Conservation (phyloP, 768 basidiomycete genomes). For the Mycena albidolilacea region DNA sequence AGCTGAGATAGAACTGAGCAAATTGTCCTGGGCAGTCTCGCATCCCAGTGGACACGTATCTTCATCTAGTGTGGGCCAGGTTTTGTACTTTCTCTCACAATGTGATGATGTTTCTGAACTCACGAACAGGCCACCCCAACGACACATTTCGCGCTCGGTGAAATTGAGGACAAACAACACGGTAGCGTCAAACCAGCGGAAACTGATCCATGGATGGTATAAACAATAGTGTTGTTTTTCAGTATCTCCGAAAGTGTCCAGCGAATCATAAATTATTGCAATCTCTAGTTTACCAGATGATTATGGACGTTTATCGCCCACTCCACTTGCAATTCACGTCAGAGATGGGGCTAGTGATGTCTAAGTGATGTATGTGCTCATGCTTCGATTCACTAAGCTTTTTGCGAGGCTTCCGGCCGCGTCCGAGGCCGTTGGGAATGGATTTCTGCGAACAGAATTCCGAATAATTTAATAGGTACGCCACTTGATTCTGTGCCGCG, state of each 20-base stretch:
- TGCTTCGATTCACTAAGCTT: too few species aligned
- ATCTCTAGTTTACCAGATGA: too few species aligned
- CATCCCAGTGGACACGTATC: conserved; percentile 1
- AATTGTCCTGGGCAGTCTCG: neutral
- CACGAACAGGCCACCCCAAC: conserved; percentile 5
- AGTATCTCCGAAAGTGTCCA: too few species aligned
- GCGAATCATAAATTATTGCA: too few species aligned
- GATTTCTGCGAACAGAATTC: neutral
- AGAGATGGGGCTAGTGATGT: too few species aligned
- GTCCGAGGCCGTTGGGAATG: neutral
- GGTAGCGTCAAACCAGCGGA: neutral
- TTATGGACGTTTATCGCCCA: too few species aligned
- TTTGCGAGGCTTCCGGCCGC: too few species aligned
- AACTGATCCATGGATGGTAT: conserved; percentile 3
- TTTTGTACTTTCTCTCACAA: neutral
- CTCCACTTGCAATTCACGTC: too few species aligned
- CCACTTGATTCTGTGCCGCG: neutral
- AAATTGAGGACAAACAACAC: neutral
- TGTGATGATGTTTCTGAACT: conserved; percentile 2
- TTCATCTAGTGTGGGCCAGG: conserved; percentile 1
- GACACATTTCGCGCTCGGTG: conserved; percentile 4
- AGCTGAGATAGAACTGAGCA: neutral
- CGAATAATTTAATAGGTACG: neutral
- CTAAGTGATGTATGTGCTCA: too few species aligned
- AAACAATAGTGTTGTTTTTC: neutral